Conservation (phyloP, 2,329 filamentous ascomycete species). For the Dactylellina parvicollis region DNA sequence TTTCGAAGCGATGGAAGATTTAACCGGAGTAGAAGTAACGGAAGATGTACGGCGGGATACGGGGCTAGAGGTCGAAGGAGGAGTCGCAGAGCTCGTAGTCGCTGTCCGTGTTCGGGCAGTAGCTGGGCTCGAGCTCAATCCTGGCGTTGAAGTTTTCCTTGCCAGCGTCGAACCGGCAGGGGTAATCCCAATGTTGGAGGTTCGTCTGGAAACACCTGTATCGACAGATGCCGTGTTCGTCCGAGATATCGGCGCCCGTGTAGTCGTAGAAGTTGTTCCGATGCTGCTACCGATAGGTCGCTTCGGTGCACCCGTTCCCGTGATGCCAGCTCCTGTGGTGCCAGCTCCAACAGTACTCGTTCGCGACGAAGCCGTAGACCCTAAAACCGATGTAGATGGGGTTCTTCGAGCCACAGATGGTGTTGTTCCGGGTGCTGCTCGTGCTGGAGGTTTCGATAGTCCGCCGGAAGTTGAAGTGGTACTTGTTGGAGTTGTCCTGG, state of each 20-base stretch:
- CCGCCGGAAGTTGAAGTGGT: conserved; percentile 20
- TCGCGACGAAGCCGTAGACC: conserved; percentile 30
- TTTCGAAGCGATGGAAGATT: conserved; percentile 18
- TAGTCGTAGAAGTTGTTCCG: conserved; percentile 16
- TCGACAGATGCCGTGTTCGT: conserved; percentile 34
- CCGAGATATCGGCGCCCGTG: conserved; percentile 19
- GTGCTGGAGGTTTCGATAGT: conserved; percentile 42
- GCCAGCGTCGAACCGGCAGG: conserved; percentile 28
- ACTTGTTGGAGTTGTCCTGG: conserved; percentile 17
- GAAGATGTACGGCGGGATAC: conserved; percentile 38
- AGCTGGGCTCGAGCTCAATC: conserved; percentile 42
- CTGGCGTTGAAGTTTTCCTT: conserved; percentile 34
- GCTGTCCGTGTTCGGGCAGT: conserved; percentile 25
- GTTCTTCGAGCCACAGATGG: conserved; percentile 18
- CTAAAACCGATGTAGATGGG: conserved; percentile 4
- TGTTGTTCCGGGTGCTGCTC: conserved; percentile 20
- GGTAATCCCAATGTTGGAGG: conserved; percentile 22
- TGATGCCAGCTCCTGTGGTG: conserved; percentile 6
- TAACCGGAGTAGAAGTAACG: conserved; percentile 29
- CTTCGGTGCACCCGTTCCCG: conserved; percentile 15
- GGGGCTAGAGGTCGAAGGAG: conserved; percentile 24
- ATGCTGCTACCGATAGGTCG: conserved; percentile 2
- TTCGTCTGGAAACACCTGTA: conserved; percentile 15
- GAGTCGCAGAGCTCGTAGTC: conserved; percentile 3
- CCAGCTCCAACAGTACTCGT: conserved; percentile 18